Evolutionary conservation across 2,329 filamentous ascomycete genomes (phyloP), one percentile per base, ranked within the genome.

Genomic region (Colletotrichum tanaceti): DNA sequence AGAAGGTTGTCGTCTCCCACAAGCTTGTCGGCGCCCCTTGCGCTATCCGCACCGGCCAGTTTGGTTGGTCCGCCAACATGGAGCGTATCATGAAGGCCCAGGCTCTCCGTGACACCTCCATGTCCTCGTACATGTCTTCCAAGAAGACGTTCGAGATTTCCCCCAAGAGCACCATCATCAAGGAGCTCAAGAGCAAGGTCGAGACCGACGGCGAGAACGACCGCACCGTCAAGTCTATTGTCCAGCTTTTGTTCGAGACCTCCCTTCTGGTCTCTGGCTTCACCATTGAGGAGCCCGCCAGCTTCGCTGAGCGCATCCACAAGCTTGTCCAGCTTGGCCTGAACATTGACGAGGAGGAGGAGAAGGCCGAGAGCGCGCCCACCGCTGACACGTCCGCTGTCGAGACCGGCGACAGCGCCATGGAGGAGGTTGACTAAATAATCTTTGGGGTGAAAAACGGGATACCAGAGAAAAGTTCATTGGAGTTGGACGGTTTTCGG

Each of bases 71-170:
- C 67, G 96, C 96, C 81, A 99, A 99, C 90, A 99, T 99, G 96
- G 96, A 99, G 90, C 96, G 96, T 88, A 99, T 99, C 91, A 99
- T 99, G 96, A 99, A 99, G 92, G 96, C 96, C 35, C 96, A 99
- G 89, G 96, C 96, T 79, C 95, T 99, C 79, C 96, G 96, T 86
- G 96, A 99, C 87, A 99, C 96, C 75, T 98, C 94, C 78, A 99
- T 99, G 96, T 93, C 90, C 85, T 97, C 93, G 77, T 99, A 99
- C 93, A 99, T 99, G 96, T 97, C 93, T 74, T 98, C 95, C 82
- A 99, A 99, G 94, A 99, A 99, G 93, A 99, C 96, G 39, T 98
- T 99, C 76, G 96, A 99, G 88, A 98, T 99, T 85, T 98, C 96
- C n/a, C 96, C 96, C 83, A 95, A 96, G 89, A 97, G 93, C 77